Evolutionary conservation across 2,329 filamentous ascomycete species (phyloP).

Genomic region (Madurella mycetomatis): DNA sequence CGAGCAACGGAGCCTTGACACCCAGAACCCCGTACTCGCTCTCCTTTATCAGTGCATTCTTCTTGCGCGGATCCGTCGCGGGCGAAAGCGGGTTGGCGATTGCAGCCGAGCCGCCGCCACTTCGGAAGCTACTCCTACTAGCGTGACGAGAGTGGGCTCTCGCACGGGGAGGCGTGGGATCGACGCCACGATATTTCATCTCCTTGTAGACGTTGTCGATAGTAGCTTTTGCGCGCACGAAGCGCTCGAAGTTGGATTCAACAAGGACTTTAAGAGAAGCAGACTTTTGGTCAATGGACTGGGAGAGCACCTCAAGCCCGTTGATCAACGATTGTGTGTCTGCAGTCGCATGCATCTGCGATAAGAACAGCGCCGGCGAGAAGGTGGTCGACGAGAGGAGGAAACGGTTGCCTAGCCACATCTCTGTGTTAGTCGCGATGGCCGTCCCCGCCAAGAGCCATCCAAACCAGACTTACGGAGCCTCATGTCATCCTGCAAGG

Average conservation of each 20-base stretch:
- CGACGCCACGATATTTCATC: slow-evolving; percentile 73
- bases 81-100: slow-evolving; percentile 36
- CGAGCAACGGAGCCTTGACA: slow-evolving; percentile 81
- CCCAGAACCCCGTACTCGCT: slow-evolving; percentile 85
- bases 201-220: slow-evolving; percentile 99
- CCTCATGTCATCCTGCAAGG: slow-evolving; percentile 77
- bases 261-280: slow-evolving; percentile 94
- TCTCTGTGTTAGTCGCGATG: slow-evolving; percentile 21
- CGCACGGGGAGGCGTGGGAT: slow-evolving; percentile 43
- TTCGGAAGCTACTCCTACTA: slow-evolving; percentile 63
- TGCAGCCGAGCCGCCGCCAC: slow-evolving; percentile 38
- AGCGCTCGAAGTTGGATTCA: slow-evolving; percentile 96
- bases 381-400: slow-evolving; percentile 94
- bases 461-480: slow-evolving; percentile 53
- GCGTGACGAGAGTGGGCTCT: slow-evolving; percentile 59
- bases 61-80: slow-evolving; percentile 60
- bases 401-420: slow-evolving; percentile 71
- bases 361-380: slow-evolving; percentile 85
- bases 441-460: not conserved
- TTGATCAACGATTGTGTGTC: slow-evolving; percentile 76
- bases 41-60: slow-evolving; percentile 88
- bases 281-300: slow-evolving; percentile 95
- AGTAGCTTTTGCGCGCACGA: slow-evolving; percentile 93
- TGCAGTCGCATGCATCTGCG: slow-evolving; percentile 81
- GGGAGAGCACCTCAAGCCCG: slow-evolving; percentile 80